A percentile compares a stretch with the other conserved stretches of the same genome.
Evolutionary conservation across 805 yeast species (phyloP).

Genomic region (Yarrowia hollandica): DNA sequence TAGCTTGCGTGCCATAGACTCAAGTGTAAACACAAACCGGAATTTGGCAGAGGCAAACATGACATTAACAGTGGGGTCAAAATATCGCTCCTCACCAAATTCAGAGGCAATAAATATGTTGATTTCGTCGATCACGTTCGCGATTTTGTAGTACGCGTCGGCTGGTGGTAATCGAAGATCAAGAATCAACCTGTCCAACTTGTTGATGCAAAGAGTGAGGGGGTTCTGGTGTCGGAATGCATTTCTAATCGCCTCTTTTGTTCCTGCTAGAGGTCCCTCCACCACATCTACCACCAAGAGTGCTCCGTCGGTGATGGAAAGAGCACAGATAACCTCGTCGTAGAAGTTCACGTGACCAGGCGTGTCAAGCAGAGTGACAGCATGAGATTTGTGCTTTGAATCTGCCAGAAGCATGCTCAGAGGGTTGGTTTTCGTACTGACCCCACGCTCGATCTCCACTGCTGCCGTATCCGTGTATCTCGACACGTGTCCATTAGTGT

Average conservation of each 20-base stretch:
- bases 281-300: slow-evolving; percentile 77
- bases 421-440: slow-evolving; percentile 64
- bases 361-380: slow-evolving; percentile 70
- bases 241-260: slow-evolving; percentile 52
- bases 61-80: slow-evolving; percentile 54
- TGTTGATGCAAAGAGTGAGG: slow-evolving; percentile 66
- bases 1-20: slow-evolving; percentile 55
- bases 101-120: slow-evolving; percentile 50
- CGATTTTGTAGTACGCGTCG: slow-evolving; percentile 71
- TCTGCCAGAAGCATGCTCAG: slow-evolving; percentile 61
- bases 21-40: slow-evolving; percentile 63
- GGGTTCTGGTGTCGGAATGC: slow-evolving; percentile 54
- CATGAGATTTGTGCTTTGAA: slow-evolving; percentile 54
- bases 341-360: slow-evolving; percentile 90
- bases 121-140: slow-evolving; percentile 60
- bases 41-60: slow-evolving; percentile 70
- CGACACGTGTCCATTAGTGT: slow-evolving; percentile 48
- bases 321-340: slow-evolving; percentile 67
- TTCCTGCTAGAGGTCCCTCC: slow-evolving; percentile 71
- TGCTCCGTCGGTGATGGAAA: slow-evolving; percentile 63
- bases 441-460: slow-evolving; percentile 68
- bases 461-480: slow-evolving; percentile 72
- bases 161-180: slow-evolving; percentile 74
- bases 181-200: slow-evolving; percentile 79
- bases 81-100: slow-evolving; percentile 47